Conservation (phyloP, 2,329 filamentous ascomycete genomes). For the Aspergillus flavus region DNA sequence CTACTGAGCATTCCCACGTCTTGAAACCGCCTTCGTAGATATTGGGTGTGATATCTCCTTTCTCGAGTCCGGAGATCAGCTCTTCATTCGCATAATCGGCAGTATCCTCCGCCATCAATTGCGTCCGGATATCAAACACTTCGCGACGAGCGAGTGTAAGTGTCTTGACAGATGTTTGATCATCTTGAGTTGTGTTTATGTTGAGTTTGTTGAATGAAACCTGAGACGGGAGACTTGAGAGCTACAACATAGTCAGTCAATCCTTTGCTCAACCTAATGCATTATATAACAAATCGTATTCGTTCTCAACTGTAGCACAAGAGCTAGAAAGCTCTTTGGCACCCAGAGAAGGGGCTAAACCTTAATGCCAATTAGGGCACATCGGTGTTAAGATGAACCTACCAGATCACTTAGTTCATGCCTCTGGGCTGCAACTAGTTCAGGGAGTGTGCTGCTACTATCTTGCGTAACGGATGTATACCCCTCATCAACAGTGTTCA, state of each 20-base stretch:
- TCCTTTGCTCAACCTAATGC: not conserved
- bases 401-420: slow-evolving; percentile 54
- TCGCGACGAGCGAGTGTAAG: slow-evolving; percentile 57
- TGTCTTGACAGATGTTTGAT: slow-evolving; percentile 4
- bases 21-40: slow-evolving; percentile 71
- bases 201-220: slow-evolving; percentile 59
- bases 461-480: slow-evolving; percentile 12
- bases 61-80: slow-evolving; percentile 52
- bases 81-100: slow-evolving; percentile 46
- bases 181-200: slow-evolving; percentile 37
- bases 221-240: slow-evolving; percentile 59
- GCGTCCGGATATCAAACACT: slow-evolving; percentile 64
- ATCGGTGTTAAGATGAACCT: slow-evolving; percentile 33
- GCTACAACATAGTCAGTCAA: slow-evolving; percentile 37
- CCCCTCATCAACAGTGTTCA: slow-evolving; percentile 18
- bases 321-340: not conserved
- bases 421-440: slow-evolving; percentile 38
- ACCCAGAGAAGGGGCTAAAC: not conserved
- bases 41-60: slow-evolving; percentile 60
- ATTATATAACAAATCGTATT: slow-evolving; percentile 6
- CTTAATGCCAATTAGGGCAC: not conserved
- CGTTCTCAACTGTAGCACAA: not conserved
- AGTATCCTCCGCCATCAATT: slow-evolving; percentile 62
- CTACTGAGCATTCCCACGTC: slow-evolving; percentile 67
- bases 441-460: slow-evolving; percentile 27